Evolutionary conservation across 257 asterid species (phyloP), one percentile per base, ranked within the genome.

Genomic region (Solanum pennellii): DNA sequence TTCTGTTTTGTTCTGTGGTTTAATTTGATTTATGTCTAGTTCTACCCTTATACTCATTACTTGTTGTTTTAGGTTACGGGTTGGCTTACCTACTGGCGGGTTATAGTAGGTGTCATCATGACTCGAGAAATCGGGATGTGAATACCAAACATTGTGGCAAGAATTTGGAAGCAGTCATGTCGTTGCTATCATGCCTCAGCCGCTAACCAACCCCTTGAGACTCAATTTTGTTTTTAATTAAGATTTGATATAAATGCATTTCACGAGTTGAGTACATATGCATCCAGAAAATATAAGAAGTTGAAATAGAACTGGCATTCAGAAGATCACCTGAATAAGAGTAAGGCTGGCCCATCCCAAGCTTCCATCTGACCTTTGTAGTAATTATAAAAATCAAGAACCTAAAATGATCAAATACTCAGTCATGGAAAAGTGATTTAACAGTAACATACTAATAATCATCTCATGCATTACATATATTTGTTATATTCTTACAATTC

Each of bases 281-380:
- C 69, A 49, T 47, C 69, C 21, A 82, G 29, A 82, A 76, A 29
- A 52, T 25, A 52, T 49, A 79, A 45, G 27, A 45, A 49, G 85
- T 49, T 82, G 71, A 62, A 73, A 83, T 20, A 73, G 88, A 91
- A 89, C 86, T 80, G 52, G 89, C 86, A 84, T 88, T 87, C 47
- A 87, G 89, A 88, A 56, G 85, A 83, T 93, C 91, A 97, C 99
- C 99, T 95, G 96, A 97, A 97, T 91, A 97, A 91, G 79, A 97
- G 94, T 90, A 97, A 93, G 88, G 99, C 99, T 91, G 99, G 99
- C 88, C 99, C 99, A 91, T 97, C 99, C 99, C 99, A 97, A 77
- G 99, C 94, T 91, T 97, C 99, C 99, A 97, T 97, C 91, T 96
- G 99, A 90, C 99, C 99, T 89, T 97, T 97, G 97, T 95, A 96